phyloP scores from a whole-genome alignment of 371 early-diverging fungal species.

The Lichtheimia ramosa region DNA sequence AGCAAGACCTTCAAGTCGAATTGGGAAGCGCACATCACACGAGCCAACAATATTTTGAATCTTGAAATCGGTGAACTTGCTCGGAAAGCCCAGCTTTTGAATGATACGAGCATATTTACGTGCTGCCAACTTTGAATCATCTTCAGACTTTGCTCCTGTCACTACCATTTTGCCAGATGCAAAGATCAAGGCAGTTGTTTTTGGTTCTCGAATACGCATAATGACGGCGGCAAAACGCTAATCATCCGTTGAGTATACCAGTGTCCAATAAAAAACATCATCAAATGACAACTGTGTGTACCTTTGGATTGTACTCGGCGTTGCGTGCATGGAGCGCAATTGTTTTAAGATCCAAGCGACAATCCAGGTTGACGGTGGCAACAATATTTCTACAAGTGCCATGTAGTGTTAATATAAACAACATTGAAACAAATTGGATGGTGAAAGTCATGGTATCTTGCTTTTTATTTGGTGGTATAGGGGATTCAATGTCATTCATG shows the following conservation, averaged over 20 bases:
- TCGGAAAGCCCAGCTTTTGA: constrained; percentile 98
- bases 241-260: constrained; percentile 11
- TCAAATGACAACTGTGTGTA: constrained; percentile 31
- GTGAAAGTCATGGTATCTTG: background rate
- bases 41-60: constrained; percentile 99
- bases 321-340: constrained; percentile 99
- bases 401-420: constrained; percentile 14
- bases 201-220: constrained; percentile 99
- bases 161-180: constrained; percentile 99
- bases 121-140: constrained; percentile 96
- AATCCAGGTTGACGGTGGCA: constrained; percentile 99
- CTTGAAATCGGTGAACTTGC: constrained; percentile 99
- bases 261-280: constrained; percentile 2
- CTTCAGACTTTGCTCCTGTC: constrained; percentile 97
- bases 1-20: constrained; percentile 99
- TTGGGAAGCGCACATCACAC: constrained; percentile 99
- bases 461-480: background rate
- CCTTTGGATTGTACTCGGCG: constrained; percentile 99
- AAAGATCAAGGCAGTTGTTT: constrained; percentile 99
- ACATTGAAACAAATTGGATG: constrained; percentile 4
- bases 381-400: constrained; percentile 90
- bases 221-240: constrained; percentile 99
- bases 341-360: constrained; percentile 98
- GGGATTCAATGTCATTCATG: no score
- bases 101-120: constrained; percentile 99